Conservation (phyloP, 2,329 filamentous ascomycete genomes). For the Madurella mycetomatis region DNA sequence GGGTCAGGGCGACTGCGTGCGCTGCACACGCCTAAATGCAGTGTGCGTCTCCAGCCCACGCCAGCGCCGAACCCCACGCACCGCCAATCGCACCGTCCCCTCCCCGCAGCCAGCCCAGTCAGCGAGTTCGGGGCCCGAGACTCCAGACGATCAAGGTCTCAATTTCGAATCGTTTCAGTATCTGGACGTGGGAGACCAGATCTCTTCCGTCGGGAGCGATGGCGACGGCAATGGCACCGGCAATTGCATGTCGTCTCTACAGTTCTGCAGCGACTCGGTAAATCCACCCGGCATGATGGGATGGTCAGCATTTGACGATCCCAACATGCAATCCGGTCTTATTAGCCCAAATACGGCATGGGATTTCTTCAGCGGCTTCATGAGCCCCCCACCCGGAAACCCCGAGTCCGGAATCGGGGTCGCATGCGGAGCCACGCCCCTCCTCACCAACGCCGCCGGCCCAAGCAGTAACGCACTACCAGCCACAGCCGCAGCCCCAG, state of each 20-base stretch:
- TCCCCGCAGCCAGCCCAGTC: neutral
- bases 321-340: neutral
- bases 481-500: neutral
- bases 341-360: neutral
- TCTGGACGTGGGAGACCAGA: neutral
- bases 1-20: constrained; percentile 1
- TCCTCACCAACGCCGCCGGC: no score
- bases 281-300: neutral
- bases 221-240: neutral
- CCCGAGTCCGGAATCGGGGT: neutral
- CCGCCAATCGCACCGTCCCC: neutral
- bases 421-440: neutral
- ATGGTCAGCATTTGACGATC: neutral
- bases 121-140: neutral
- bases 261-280: no score
- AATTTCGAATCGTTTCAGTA: neutral
- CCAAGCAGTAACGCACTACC: neutral
- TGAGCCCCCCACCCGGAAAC: neutral
- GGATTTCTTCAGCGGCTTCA: neutral
- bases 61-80: neutral
- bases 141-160: neutral
- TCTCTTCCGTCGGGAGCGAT: no score
- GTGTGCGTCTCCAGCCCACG: constrained; percentile 12
- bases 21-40: constrained; percentile 7
- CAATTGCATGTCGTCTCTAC: no score